Evolutionary conservation across 2,329 filamentous ascomycete species (phyloP).

Genomic region (Claviceps sp.): DNA sequence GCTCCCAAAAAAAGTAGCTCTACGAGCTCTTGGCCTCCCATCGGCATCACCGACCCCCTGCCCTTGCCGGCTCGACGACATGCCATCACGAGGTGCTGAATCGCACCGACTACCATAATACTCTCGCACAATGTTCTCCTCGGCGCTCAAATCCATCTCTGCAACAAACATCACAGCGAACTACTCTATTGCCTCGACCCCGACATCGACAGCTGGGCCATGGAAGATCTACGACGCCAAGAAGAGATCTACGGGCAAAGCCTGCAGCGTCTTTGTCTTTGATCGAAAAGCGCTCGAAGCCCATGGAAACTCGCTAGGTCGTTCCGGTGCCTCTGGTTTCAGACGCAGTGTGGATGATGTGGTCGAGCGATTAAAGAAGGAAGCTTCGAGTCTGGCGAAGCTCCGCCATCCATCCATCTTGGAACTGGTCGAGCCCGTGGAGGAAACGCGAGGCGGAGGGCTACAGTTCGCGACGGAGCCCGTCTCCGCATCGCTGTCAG

Average conservation of each 20-base stretch:
- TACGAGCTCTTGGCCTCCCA: background rate
- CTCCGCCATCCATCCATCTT: conserved; percentile 84
- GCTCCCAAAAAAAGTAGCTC: background rate
- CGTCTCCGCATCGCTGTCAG: conserved; percentile 77
- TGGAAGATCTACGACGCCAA: conserved; percentile 98
- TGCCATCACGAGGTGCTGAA: conserved; percentile 13
- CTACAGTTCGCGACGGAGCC: conserved; percentile 92
- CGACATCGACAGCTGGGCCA: conserved; percentile 71
- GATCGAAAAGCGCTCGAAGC: conserved; percentile 76
- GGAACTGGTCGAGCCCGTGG: conserved; percentile 86
- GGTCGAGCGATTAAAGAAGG: conserved; percentile 78
- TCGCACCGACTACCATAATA: conserved; percentile 7
- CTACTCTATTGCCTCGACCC: conserved; percentile 67
- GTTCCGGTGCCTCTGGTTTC: conserved; percentile 44
- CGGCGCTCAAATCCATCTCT: conserved; percentile 83
- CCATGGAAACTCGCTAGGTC: conserved; percentile 24
- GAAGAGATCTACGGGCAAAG: conserved; percentile 84
- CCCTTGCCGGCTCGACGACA: conserved; percentile 9
- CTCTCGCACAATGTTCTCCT: conserved; percentile 63
- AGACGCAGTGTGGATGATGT: conserved; percentile 83
- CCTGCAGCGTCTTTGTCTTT: conserved; percentile 87
- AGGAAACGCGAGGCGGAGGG: conserved; percentile 82
- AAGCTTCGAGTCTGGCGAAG: conserved; percentile 77
- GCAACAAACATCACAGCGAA: conserved; percentile 83
- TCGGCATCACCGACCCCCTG: background rate